phyloP scores from a whole-genome alignment of 2,329 filamentous ascomycete species.

The Alternaria panax region DNA sequence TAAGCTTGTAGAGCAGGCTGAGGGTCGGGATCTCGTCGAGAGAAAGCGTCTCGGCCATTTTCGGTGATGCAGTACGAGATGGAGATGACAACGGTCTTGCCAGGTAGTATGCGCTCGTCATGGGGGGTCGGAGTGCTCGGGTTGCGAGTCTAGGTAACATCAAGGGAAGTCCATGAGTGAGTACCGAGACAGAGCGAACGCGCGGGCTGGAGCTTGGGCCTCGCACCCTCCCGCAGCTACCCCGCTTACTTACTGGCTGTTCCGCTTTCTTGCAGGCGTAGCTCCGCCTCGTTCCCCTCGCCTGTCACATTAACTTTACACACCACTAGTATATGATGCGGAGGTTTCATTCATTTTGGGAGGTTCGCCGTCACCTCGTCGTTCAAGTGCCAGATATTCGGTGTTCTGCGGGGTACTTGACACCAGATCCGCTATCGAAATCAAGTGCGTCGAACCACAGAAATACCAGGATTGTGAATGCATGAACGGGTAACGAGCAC shows the following conservation, averaged over 20 bases:
- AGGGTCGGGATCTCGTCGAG: conserved; percentile 68
- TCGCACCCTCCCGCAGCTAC: background rate
- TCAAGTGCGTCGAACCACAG: no score
- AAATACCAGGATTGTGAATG: no score
- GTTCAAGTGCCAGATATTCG: no score
- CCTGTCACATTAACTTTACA: no score
- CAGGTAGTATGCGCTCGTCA: conserved; percentile 37
- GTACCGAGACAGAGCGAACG: background rate
- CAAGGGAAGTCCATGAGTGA: background rate
- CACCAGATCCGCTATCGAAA: no score
- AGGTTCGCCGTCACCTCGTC: no score
- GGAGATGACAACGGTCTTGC: conserved; percentile 22
- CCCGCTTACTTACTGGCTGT: background rate
- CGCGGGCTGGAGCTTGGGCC: conserved; percentile 13
- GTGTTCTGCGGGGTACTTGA: no score
- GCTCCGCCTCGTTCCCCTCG: no score
- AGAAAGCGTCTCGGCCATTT: conserved; percentile 30
- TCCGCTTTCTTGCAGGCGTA: background rate
- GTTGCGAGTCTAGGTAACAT: conserved; percentile 2
- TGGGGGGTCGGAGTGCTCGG: conserved; percentile 7
- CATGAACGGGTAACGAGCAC: no score
- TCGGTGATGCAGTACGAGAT: background rate
- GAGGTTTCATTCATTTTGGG: no score
- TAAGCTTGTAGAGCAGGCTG: conserved; percentile 69
- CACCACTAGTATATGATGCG: no score